Evolutionary conservation across 2,329 filamentous ascomycete species (phyloP), one percentile per base, ranked within the genome.

Genomic region (Fusarium nanum): DNA sequence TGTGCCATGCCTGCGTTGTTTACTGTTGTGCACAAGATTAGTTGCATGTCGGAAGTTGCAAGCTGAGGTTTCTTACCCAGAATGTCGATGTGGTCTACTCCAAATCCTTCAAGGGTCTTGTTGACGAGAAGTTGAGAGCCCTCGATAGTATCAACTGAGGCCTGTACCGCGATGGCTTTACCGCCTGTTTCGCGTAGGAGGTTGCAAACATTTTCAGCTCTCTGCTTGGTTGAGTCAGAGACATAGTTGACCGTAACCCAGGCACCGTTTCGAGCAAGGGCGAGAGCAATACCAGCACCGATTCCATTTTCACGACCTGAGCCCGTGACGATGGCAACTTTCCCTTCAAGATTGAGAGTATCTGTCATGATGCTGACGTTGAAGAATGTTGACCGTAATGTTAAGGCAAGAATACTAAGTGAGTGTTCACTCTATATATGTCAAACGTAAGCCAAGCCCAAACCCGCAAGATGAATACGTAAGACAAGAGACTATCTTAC

Each of bases 271-370:
- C 79, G 77, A 18, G 81, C 81, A 1, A 84, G 75, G 0, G 79
- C 76, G 2, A 56, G 55, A n/a, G 80, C 82, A 18, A 82, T 83
- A 18, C 75, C 81, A 6, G 82, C 82, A 7, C 83, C 82, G 12
- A 83, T 83, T 5, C 81, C 81, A 47, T 81, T 83, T 27, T 83
- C 81, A 7, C 78, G 77, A 18, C 81, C 81, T 30, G 28, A 30
- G 28, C 83, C 83, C 1, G 83, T 85, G 11, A 85, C 73, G 37
- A 85, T 81, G 61, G 83, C 83, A 1, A 79, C 71, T 64, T 84
- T 84, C 57, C 78, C 80, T 18, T 72, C 60, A 16, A 84, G 78
- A 7, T 76, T 79, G 20, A 84, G 75, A 2, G 75, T 78, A 12
- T 82, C 80, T 8, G 60, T 50, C 62, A 65, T 65, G n/a, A 6